phyloP scores from a whole-genome alignment of 1,139 yeast genomes.

The Sugiyamaella neomexicana region DNA sequence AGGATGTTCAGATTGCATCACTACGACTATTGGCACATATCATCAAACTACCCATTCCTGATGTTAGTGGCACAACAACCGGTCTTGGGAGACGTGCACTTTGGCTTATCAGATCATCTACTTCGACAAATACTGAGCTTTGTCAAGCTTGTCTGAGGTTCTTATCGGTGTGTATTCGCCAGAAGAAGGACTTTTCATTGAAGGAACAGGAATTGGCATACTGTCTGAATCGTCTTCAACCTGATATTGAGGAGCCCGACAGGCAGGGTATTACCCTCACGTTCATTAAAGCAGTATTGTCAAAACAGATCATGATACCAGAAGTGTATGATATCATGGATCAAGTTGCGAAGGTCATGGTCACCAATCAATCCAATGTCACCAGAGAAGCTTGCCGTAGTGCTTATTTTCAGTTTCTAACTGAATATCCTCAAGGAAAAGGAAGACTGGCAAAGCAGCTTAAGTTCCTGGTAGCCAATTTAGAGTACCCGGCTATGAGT shows the following conservation, averaged over 20 bases:
- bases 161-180: slow-evolving; percentile 69
- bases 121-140: slow-evolving; percentile 76
- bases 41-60: slow-evolving; percentile 63
- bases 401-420: slow-evolving; percentile 78
- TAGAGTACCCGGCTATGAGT: slow-evolving; percentile 78
- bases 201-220: slow-evolving; percentile 76
- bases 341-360: slow-evolving; percentile 77
- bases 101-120: slow-evolving; percentile 68
- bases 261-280: slow-evolving; percentile 87
- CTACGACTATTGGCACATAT: slow-evolving; percentile 63
- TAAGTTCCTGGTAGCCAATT: slow-evolving; percentile 76
- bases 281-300: slow-evolving; percentile 71
- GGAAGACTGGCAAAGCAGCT: slow-evolving; percentile 83
- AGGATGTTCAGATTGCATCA: slow-evolving; percentile 69
- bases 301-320: slow-evolving; percentile 74
- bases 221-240: slow-evolving; percentile 70
- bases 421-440: slow-evolving; percentile 93
- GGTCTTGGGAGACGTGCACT: slow-evolving; percentile 50
- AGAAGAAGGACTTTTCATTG: slow-evolving; percentile 62
- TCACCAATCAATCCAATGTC: slow-evolving; percentile 81
- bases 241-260: slow-evolving; percentile 89
- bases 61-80: slow-evolving; percentile 47
- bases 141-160: slow-evolving; percentile 80
- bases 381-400: slow-evolving; percentile 86
- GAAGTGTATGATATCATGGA: slow-evolving; percentile 92